Percentiles rank a stretch among this genome's conserved stretches.
Conservation (phyloP, 495 filamentous ascomycete species). For the Aspergillus conjunctus region DNA sequence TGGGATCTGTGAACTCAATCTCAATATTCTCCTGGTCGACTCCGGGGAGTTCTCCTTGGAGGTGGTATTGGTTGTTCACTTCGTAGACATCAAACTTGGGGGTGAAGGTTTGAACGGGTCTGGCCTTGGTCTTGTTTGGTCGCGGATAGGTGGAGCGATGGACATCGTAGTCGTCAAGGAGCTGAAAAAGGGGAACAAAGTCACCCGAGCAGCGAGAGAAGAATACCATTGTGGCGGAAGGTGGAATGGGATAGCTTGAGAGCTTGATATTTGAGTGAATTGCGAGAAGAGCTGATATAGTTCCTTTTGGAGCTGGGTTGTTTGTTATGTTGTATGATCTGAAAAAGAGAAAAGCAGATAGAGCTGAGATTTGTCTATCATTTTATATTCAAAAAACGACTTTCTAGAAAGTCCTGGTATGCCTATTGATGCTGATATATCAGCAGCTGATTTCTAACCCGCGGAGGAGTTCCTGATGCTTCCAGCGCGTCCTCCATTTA, state of each 20-base stretch:
- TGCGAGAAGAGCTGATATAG: slow-evolving; percentile 6
- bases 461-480: neutral
- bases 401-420: slow-evolving; percentile 20
- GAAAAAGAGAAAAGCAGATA: neutral
- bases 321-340: slow-evolving; percentile 5
- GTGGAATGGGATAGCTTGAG: neutral
- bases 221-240: slow-evolving; percentile 61
- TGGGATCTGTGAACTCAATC: slow-evolving; percentile 81
- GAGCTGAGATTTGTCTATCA: slow-evolving; percentile 3
- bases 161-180: slow-evolving; percentile 74
- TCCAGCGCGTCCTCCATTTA: neutral
- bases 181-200: slow-evolving; percentile 69
- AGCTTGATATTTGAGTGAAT: slow-evolving; percentile 9
- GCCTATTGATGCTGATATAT: slow-evolving; percentile 4
- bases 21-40: slow-evolving; percentile 73
- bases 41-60: slow-evolving; percentile 88
- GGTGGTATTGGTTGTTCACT: slow-evolving; percentile 65
- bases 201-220: slow-evolving; percentile 56
- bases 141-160: slow-evolving; percentile 39
- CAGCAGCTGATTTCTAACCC: neutral
- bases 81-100: slow-evolving; percentile 85
- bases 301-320: slow-evolving; percentile 7
- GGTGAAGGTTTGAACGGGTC: slow-evolving; percentile 51
- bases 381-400: slow-evolving; percentile 16
- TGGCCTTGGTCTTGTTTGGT: slow-evolving; percentile 23